Evolutionary conservation across 768 basidiomycete species (phyloP), one percentile per base, ranked within the genome.

Genomic region (Amanita molliuscula): DNA sequence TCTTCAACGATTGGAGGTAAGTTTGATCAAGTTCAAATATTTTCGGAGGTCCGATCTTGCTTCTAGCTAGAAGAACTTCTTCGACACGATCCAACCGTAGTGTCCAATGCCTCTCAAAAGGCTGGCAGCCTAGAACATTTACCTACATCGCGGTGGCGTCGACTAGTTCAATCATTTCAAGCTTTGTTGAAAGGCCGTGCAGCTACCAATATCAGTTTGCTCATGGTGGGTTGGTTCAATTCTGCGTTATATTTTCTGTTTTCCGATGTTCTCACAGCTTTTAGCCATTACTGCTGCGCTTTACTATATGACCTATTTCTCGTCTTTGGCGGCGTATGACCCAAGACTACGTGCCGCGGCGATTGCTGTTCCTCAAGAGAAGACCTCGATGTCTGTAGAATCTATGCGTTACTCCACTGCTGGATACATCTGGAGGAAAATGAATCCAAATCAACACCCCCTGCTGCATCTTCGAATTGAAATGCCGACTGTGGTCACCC

Each of bases 1-100:
- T 69, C 82, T 97, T 41, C 93, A 96, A 56, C 81, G 95, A 41
- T 67, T 99, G 21, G 95, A 95, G 69, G 84, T 81, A 58, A 44
- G 74, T 67, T 23, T 51, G 20, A 31, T 52, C 33, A 1, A 4
- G 33, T 51, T 47, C 29, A 46, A 15, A 23, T 44, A 41, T 7
- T 41, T 26, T 44, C 29, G 21, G 20, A 31, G 34, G 47, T 60
- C 26, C 60, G 23, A 25, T 44, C 47, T 25, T 23, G 40, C 40
- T 41, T 47, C 35, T 56, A 93, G 85, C 74, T 95, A 38, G 85
- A 88, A 51, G 90, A 99, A 62, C 73, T 98, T 8, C 69, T 96
- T 18, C 77, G 79, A 6, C 89, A 89, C 61, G 81, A 84, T 54
- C 66, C 81, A 1, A 76, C 67, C 44, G 63, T 82, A 4, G 69